phyloP scores from a whole-genome alignment of 1,139 yeast species.

The Diutina ranongensis region DNA sequence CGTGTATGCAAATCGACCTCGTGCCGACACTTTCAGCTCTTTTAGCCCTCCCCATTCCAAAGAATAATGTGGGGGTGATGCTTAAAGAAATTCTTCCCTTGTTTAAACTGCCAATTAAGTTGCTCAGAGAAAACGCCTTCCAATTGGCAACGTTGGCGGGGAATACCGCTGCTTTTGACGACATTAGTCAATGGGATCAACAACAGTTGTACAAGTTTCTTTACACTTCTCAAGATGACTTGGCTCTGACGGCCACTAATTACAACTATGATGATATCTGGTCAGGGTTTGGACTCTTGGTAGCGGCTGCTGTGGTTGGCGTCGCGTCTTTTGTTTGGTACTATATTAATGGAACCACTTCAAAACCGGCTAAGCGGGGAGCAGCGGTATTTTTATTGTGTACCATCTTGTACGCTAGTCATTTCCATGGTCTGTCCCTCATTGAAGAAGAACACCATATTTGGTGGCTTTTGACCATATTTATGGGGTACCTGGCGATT shows the following conservation, averaged over 20 bases:
- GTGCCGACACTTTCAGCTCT: constrained; percentile 77
- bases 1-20: constrained; percentile 70
- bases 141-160: constrained; percentile 2
- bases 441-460: constrained; percentile 96
- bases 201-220: background rate
- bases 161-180: background rate
- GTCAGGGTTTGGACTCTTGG: background rate
- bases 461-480: constrained; percentile 75
- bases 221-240: background rate
- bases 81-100: constrained; percentile 44
- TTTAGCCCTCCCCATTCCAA: constrained; percentile 74
- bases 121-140: constrained; percentile 39
- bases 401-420: constrained; percentile 31
- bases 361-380: background rate
- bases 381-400: background rate
- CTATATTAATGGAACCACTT: background rate
- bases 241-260: constrained; percentile 2
- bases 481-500: constrained; percentile 10
- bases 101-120: constrained; percentile 33
- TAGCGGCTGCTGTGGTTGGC: background rate
- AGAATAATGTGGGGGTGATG: constrained; percentile 70
- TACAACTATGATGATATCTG: background rate
- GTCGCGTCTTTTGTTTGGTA: background rate
- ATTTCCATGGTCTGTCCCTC: constrained; percentile 79
- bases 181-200: background rate